Base-by-base conservation (phyloP, 1,139 yeast species). In the Kluyveromyces sp. region DNA sequence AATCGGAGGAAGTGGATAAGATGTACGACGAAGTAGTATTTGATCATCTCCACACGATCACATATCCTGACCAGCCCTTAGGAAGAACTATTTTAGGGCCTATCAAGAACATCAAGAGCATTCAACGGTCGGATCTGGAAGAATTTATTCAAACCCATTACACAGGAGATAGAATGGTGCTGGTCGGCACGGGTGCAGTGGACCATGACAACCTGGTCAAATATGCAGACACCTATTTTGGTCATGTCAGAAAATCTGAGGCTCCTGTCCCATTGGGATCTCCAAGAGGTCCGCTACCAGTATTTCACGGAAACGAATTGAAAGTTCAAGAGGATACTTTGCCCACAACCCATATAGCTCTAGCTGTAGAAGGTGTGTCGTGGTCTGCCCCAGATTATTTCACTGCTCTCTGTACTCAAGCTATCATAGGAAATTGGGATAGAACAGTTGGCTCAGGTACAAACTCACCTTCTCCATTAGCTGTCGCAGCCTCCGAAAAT, bases 31-130 rank as follows among this genome's bases (percentile, higher is more conserved):
- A 92, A 65, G 97, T 92, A 38, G 95, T 94, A 12, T 94, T 94
- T 65, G 99, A 92, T 67, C 95, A 94, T 65, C 72, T 92, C 46
- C 99, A 92, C 67, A 87, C 95, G 36, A 87, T 89, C 26, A 89
- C 95, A 7, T 92, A 78, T 70, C 85, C 78, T 62, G 81, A 78
- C 52, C 98, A 94, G 66, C 95, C 96, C 42, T 73, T 92, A 52
- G 99, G 98, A 20, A 80, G 97, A 66, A 94, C 98, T n/a, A 92
- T 92, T 49, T 71, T 92, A 50, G 99, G 99, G 0, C 98, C 99
- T 17, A 75, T 89, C 49, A 87, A 85, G 50, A 82, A 88, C 65
- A 92, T 92, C 59, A 76, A 78, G 60, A 78, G 89, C 39, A 87
- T 92, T 53, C 73, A 83, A 53, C 75, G 87, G 60, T 68, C 73